A percentile compares a stretch with the other conserved stretches of the same genome.
Evolutionary conservation across 1,139 yeast genomes (phyloP).

Genomic region (Taphrina populina): DNA sequence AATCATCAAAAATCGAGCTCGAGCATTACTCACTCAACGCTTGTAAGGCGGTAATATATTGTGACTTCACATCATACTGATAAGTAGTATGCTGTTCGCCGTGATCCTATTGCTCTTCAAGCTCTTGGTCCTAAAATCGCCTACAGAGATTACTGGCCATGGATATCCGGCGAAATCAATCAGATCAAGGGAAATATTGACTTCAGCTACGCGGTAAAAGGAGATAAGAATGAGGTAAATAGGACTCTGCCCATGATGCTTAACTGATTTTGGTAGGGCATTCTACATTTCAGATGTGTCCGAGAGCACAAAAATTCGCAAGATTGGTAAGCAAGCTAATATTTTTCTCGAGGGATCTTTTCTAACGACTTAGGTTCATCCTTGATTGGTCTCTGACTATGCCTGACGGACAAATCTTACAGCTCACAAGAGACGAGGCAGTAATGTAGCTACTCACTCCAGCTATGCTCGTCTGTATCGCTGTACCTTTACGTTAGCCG

Average conservation of each 20-base stretch:
- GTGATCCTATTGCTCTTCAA: conserved; percentile 67
- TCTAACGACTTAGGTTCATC: conserved; percentile 6
- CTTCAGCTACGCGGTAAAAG: conserved; percentile 67
- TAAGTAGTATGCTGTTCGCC: conserved; percentile 63
- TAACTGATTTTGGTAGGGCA: not conserved
- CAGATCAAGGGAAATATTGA: conserved; percentile 80
- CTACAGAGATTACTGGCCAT: conserved; percentile 68
- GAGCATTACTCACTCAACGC: conserved; percentile 25
- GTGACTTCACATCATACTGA: not conserved
- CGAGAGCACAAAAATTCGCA: conserved; percentile 18
- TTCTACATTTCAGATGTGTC: conserved; percentile 21
- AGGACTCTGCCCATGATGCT: too few species aligned
- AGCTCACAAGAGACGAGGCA: conserved; percentile 19
- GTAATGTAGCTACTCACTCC: not conserved
- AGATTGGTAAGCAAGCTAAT: conserved; percentile 30
- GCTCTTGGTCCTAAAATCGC: conserved; percentile 72
- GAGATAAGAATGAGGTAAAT: conserved; percentile 48
- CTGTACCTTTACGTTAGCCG: too few species aligned
- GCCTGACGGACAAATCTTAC: conserved; percentile 4
- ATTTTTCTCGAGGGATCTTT: not conserved
- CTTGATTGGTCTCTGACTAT: conserved; percentile 19
- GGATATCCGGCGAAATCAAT: conserved; percentile 83
- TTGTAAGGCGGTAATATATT: not conserved
- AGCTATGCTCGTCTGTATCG: too few species aligned
- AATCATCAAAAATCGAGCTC: conserved; percentile 30